Evolutionary conservation across 2,329 filamentous ascomycete genomes (phyloP).

Genomic region (Nemania diffusa): DNA sequence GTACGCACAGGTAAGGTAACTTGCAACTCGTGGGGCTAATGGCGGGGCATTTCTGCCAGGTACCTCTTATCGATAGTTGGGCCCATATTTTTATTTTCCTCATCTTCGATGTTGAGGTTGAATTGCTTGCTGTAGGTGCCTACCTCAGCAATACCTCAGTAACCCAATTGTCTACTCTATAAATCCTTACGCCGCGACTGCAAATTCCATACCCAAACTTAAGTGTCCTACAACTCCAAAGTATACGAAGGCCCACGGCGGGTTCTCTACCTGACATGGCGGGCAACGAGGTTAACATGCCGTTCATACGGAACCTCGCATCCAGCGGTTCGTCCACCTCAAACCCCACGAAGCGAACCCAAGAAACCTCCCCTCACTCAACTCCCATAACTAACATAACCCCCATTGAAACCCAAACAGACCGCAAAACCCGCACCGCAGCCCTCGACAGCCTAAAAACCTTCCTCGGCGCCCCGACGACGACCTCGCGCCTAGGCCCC

Average conservation of each 20-base stretch:
- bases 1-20: no score
- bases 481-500: conserved; percentile 65
- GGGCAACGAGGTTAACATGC: conserved; percentile 64
- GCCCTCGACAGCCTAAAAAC: conserved; percentile 80
- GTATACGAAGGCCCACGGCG: background rate
- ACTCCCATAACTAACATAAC: background rate
- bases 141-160: conserved; percentile 12
- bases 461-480: conserved; percentile 74
- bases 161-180: background rate
- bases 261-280: conserved; percentile 48
- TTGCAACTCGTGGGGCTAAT: no score
- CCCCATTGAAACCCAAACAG: conserved; percentile 55
- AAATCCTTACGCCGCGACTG: no score
- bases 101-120: background rate
- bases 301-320: conserved; percentile 85
- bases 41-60: background rate
- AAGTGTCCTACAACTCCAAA: background rate
- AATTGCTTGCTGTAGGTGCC: background rate
- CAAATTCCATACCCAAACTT: background rate
- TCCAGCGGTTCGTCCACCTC: conserved; percentile 75
- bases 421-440: conserved; percentile 79
- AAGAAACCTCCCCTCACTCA: background rate
- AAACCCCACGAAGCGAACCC: background rate
- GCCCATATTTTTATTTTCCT: conserved; percentile 30
- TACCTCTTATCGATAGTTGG: conserved; percentile 36